phyloP scores from a whole-genome alignment of 108 stramenopile species.

The Skeletonema marinoi region DNA sequence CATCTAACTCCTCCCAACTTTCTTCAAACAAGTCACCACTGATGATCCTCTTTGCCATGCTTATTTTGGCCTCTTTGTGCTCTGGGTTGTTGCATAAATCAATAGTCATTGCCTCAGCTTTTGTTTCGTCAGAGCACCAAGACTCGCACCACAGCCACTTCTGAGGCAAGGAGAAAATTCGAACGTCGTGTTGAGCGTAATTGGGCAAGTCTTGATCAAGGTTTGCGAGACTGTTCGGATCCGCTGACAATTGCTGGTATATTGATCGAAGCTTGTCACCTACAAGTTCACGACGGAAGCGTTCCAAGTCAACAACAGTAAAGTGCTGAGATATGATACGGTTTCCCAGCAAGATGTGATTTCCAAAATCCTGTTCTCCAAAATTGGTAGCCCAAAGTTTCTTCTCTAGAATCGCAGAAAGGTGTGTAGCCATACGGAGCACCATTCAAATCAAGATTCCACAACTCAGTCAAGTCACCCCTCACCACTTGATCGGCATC shows the following conservation, averaged over 20 bases:
- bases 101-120: conserved; percentile 96
- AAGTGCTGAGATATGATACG: conserved; percentile 98
- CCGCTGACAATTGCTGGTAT: conserved; percentile 93
- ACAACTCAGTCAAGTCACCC: conserved; percentile 95
- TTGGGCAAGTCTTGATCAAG: conserved; percentile 99
- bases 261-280: conserved; percentile 93
- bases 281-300: conserved; percentile 86
- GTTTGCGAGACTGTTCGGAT: conserved; percentile 96
- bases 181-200: conserved; percentile 92
- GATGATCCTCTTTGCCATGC: conserved; percentile 98
- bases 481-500: conserved; percentile 98
- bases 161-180: conserved; percentile 92
- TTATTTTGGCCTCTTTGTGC: conserved; percentile 98
- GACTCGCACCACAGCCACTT: conserved; percentile 99
- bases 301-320: conserved; percentile 97
- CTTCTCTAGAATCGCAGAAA: conserved; percentile 91
- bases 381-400: conserved; percentile 89
- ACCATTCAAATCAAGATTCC: conserved; percentile 96
- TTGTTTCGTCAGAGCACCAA: conserved; percentile 99
- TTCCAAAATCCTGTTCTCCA: conserved; percentile 93
- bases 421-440: conserved; percentile 95
- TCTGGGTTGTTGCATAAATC: conserved; percentile 99
- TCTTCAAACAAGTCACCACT: conserved; percentile 92
- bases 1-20: conserved; percentile 98
- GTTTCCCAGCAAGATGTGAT: conserved; percentile 87